These are phyloP conservation scores for Moringa oleifera DNA, from an alignment of 345 rosid species.

Conservation along the genomic window DNA sequence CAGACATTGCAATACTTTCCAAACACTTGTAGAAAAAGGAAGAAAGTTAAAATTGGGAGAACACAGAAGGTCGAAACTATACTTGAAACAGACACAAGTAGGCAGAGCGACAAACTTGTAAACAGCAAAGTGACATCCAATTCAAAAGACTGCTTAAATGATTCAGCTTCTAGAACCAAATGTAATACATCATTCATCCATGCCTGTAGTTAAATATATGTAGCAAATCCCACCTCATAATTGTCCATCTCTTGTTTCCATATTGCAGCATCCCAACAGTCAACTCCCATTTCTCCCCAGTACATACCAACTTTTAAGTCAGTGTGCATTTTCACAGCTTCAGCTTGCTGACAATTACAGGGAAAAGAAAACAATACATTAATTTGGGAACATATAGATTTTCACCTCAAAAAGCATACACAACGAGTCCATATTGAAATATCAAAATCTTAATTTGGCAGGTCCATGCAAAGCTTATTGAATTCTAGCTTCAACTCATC, in stretches of 20 bases:
- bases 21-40: no score
- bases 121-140: neutral
- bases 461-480: no score
- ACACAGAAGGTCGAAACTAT: neutral
- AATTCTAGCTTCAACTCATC: no score
- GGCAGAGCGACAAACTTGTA: neutral
- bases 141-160: neutral
- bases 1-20: no score
- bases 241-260: slow-evolving; percentile 52
- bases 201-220: neutral
- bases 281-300: slow-evolving; percentile 84
- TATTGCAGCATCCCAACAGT: slow-evolving; percentile 50
- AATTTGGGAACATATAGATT: no score
- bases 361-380: neutral
- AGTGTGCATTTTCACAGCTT: slow-evolving; percentile 53
- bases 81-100: neutral
- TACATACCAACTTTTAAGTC: slow-evolving; percentile 70
- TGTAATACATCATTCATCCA: neutral
- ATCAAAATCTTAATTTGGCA: no score
- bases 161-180: neutral
- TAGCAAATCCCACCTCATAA: slow-evolving; percentile 51
- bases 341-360: slow-evolving; percentile 61
- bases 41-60: no score
- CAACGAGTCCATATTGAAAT: no score
- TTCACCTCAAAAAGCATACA: no score